Conservation (phyloP, 176 grass and related monocot genomes). For the Aegilops longissima region DNA sequence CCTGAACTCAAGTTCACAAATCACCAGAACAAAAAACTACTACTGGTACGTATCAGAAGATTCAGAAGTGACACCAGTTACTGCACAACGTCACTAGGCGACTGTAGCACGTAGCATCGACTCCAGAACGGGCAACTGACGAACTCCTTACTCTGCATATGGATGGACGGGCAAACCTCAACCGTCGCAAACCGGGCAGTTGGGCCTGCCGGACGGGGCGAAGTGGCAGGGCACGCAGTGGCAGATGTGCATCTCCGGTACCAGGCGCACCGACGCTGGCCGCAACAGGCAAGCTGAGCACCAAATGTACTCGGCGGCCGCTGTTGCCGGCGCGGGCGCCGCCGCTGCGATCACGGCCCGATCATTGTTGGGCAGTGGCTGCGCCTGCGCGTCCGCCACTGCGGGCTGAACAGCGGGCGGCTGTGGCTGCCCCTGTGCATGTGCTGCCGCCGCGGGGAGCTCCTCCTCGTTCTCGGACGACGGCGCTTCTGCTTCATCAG, state of each 20-base stretch:
- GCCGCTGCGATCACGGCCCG: background rate
- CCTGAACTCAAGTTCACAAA: background rate
- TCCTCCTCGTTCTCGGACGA: no score
- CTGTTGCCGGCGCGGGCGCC: background rate
- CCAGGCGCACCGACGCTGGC: background rate
- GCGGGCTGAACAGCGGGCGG: no score
- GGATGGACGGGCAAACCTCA: background rate
- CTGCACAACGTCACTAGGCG: background rate
- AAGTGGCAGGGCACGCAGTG: background rate
- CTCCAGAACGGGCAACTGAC: background rate
- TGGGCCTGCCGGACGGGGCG: background rate
- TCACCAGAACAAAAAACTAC: background rate
- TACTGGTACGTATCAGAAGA: background rate
- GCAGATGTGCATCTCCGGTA: background rate
- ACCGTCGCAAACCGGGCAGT: background rate
- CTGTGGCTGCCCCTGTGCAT: background rate
- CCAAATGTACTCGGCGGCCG: background rate
- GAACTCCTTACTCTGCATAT: background rate
- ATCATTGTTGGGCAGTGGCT: background rate
- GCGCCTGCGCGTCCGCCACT: background rate
- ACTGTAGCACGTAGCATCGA: no score
- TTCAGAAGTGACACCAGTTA: background rate
- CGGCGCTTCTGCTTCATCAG: no score
- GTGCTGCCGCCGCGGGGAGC: background rate
- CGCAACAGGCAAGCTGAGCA: background rate